A percentile compares a stretch with the other conserved stretches of the same genome.
These are phyloP conservation scores for Tricholoma sp. DNA, from an alignment of 768 basidiomycete species.

Conservation along the genomic window DNA sequence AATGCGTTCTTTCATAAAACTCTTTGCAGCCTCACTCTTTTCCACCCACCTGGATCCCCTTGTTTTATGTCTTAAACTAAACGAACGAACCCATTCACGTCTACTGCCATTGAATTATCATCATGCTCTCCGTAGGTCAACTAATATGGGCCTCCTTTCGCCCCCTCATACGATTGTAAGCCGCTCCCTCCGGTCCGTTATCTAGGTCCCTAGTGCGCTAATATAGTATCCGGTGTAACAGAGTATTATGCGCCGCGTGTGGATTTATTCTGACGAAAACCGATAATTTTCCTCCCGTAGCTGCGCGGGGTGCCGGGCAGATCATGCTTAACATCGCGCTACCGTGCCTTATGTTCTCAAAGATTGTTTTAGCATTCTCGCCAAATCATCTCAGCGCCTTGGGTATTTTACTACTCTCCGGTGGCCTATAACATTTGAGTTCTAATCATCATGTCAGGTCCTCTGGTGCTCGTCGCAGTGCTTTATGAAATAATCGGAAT, in stretches of 20 bases:
- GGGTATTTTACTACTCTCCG: constrained; percentile 25
- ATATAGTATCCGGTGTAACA: constrained; percentile 14
- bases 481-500: constrained; percentile 56
- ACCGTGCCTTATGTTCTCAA: constrained; percentile 67
- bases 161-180: constrained; percentile 57
- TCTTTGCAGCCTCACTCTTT: not conserved
- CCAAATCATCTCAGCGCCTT: constrained; percentile 50
- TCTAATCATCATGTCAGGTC: constrained; percentile 34
- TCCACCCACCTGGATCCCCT: too few relatives aligned
- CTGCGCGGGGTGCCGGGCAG: constrained; percentile 56
- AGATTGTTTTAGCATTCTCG: constrained; percentile 63
- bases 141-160: constrained; percentile 61
- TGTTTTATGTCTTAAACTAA: too few relatives aligned
- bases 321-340: constrained; percentile 59
- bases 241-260: constrained; percentile 46
- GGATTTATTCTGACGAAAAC: constrained; percentile 58
- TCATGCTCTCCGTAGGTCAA: constrained; percentile 33
- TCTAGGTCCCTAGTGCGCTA: not conserved
- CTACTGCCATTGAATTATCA: too few relatives aligned
- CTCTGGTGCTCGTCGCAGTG: constrained; percentile 53
- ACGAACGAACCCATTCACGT: too few relatives aligned
- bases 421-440: too few relatives aligned
- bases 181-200: constrained; percentile 5
- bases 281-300: constrained; percentile 54
- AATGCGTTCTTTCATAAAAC: not conserved